A percentile compares a stretch with the other conserved stretches of the same genome.
phyloP scores from a whole-genome alignment of 106 monocot species.

The Phalaenopsis aphrodite region DNA sequence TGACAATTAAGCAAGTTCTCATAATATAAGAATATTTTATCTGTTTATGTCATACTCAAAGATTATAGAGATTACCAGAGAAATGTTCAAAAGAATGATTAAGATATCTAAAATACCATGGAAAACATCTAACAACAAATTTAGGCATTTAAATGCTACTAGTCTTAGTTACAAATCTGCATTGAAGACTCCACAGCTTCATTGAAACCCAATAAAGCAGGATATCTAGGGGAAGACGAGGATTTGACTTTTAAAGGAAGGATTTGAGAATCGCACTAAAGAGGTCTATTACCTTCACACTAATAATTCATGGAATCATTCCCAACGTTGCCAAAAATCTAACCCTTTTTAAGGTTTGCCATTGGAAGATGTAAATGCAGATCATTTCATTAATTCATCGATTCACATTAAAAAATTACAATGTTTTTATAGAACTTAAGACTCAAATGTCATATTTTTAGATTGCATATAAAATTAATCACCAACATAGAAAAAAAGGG shows the following conservation, averaged over 20 bases:
- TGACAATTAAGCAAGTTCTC: background rate
- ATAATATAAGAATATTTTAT: background rate
- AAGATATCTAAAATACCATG: background rate
- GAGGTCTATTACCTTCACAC: background rate
- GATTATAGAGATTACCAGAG: background rate
- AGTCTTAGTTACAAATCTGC: background rate
- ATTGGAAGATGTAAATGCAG: background rate
- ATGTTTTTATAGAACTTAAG: slow-evolving; percentile 1
- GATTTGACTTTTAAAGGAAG: background rate
- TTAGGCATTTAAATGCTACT: background rate
- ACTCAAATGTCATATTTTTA: background rate
- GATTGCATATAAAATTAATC: background rate
- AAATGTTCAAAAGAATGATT: background rate
- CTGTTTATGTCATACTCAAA: background rate
- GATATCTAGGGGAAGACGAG: background rate
- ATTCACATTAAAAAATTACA: background rate
- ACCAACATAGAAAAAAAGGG: background rate
- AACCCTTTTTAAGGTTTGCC: background rate
- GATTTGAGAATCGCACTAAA: background rate
- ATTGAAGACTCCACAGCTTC: background rate
- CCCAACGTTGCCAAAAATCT: background rate
- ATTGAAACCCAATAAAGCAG: background rate
- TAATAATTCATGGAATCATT: background rate
- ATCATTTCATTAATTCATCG: background rate
- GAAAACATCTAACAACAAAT: background rate